phyloP scores from a whole-genome alignment of 768 basidiomycete genomes.

The Lactarius evosmus region DNA sequence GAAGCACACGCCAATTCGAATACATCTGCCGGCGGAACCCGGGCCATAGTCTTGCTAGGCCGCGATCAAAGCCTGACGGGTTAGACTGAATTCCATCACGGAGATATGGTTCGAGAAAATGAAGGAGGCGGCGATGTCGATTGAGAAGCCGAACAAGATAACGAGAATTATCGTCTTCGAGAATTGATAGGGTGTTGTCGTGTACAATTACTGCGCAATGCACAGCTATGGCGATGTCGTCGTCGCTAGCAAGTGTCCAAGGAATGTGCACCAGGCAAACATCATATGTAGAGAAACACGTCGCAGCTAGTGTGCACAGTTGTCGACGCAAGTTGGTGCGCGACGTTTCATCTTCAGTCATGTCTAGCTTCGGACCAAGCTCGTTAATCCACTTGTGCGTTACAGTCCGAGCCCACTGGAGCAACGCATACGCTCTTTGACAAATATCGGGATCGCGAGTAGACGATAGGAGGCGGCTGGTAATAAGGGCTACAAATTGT shows the following conservation, averaged over 20 bases:
- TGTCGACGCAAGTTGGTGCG: not conserved
- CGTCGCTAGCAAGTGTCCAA: not conserved
- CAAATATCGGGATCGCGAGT: not conserved
- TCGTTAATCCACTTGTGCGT: conserved; percentile 5
- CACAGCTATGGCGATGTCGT: not conserved
- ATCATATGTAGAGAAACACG: conserved; percentile 7
- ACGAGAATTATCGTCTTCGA: not conserved
- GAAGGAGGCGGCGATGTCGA: not conserved
- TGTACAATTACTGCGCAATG: conserved; percentile 12
- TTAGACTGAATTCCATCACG: not conserved
- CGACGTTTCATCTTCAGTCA: not conserved
- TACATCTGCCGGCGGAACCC: not conserved
- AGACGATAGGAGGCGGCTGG: conserved; percentile 3
- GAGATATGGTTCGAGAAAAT: conserved; percentile 1
- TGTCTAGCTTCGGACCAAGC: not conserved
- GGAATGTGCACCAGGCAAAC: not conserved
- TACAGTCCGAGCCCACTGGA: not conserved
- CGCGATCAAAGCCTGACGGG: not conserved
- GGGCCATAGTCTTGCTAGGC: not conserved
- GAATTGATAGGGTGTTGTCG: not conserved
- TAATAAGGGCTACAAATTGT: not conserved
- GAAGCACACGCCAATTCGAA: not conserved
- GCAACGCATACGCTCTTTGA: not conserved
- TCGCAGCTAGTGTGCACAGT: conserved; percentile 10
- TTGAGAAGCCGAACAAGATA: conserved; percentile 1